Base-by-base conservation (phyloP, 140 eudicot species). In the Cichorium intybus region DNA sequence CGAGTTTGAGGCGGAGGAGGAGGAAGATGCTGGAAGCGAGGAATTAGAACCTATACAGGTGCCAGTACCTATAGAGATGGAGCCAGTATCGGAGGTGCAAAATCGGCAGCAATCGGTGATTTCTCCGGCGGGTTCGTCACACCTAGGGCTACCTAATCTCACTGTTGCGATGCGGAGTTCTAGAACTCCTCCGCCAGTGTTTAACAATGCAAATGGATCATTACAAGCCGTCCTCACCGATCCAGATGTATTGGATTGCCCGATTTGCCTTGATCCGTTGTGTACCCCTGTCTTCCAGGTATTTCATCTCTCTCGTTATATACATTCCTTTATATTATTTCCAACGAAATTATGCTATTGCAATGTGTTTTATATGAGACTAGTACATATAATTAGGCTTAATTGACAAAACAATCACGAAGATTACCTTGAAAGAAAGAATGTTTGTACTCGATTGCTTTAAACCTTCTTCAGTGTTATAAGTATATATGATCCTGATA, bases 191-290 rank as follows among this genome's bases (percentile, higher is more conserved):
- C 34, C 69, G 22, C 18, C 43, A 60, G 79, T 35, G 31, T 37
- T 57, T 9, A 23, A 64, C 26, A n/a, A 50, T 45, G 71, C 65
- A 34, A 75, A 26, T 55, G 82, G 73, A 5, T 27, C 61, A 5
- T 56, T 83, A 27, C 68, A 77, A n/a, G 84, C 75, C 53, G 80
- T 72, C 56, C 56, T 89, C 28, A 73, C 85, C n/a, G 89, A 89
- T 59, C 87, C 95, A 0, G 97, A 86, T 50, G 95, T 89, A 15
- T 50, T 90, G 69, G 95, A 90, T 72, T 90, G 97, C 78, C 83
- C 97, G 33, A 75, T 89, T 47, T 89, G 97, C 61, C 64, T 75
- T 17, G 80, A 79, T 18, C 77, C 93, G 6, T 79, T 90, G 67
- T 48, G 55, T 46, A 28, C 66, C 16, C 97, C 95, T 48, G 87